phyloP scores from a whole-genome alignment of 306 rosid species.

The Rosa rugosa region DNA sequence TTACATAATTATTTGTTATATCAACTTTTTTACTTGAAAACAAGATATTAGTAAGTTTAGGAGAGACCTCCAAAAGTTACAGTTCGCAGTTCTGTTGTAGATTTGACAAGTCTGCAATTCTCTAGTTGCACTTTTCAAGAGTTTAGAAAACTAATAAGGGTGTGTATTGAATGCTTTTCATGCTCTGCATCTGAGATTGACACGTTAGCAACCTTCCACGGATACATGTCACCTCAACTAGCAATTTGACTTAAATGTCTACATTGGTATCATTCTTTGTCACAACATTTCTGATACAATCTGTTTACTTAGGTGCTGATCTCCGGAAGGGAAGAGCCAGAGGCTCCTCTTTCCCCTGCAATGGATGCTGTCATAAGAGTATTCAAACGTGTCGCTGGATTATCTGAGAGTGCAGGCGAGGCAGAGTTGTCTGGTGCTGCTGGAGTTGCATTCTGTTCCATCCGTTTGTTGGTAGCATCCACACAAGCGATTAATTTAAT shows the following conservation, averaged over 20 bases:
- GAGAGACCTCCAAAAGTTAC: not conserved
- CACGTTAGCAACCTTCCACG: not conserved
- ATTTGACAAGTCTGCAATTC: not conserved
- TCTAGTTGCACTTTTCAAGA: not conserved
- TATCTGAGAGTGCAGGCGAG: conserved; percentile 59
- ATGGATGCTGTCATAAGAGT: conserved; percentile 89
- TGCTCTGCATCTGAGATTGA: not conserved
- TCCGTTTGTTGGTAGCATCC: conserved; percentile 84
- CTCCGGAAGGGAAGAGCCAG: conserved; percentile 86
- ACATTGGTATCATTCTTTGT: conserved; percentile 11
- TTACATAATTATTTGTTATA: not conserved
- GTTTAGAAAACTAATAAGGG: not conserved
- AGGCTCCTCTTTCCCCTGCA: conserved; percentile 81
- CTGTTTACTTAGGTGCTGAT: conserved; percentile 64
- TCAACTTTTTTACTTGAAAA: not conserved
- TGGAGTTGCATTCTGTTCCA: conserved; percentile 58
- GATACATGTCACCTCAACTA: not conserved
- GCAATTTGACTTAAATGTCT: not conserved
- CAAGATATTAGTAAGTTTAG: not conserved
- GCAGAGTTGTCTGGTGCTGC: conserved; percentile 45
- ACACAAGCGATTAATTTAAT: conserved; percentile 95
- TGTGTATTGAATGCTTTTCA: not conserved
- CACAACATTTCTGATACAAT: conserved; percentile 16
- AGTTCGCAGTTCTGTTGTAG: not conserved
- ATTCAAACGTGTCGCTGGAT: conserved; percentile 78